Conservation (phyloP, 352 stramenopile species). For the Phytophthora kernoviae region DNA sequence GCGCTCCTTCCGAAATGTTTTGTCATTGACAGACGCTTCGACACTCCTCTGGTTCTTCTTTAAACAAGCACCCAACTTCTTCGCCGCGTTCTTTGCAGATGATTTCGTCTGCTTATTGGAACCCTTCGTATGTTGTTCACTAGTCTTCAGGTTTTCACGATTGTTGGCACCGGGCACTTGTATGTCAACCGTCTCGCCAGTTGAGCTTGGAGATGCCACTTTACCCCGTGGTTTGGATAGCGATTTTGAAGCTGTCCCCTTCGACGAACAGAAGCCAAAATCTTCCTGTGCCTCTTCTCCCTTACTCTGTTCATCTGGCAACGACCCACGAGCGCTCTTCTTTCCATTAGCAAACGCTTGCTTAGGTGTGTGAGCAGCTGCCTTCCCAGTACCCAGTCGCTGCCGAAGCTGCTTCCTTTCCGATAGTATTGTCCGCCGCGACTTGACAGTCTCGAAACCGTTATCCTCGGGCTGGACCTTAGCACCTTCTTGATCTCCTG, state of each 20-base stretch:
- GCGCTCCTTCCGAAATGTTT: no score
- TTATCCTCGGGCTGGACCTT: conserved; percentile 7
- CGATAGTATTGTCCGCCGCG: conserved; percentile 21
- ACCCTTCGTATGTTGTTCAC: no score
- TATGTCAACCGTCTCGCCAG: no score
- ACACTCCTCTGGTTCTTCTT: no score
- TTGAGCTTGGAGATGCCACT: background rate
- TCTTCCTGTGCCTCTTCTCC: conserved; percentile 22
- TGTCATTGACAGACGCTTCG: no score
- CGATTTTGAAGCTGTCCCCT: conserved; percentile 7
- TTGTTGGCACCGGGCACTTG: no score
- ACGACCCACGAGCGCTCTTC: conserved; percentile 1
- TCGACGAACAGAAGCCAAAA: background rate
- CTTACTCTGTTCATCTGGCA: conserved; percentile 21
- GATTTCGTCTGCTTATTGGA: no score
- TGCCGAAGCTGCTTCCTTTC: conserved; percentile 35
- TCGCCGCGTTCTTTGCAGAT: no score
- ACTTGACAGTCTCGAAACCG: conserved; percentile 37
- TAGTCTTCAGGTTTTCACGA: no score
- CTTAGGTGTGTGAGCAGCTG: conserved; percentile 8
- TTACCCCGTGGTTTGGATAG: conserved; percentile 11
- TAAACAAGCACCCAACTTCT: no score
- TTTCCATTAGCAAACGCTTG: conserved; percentile 2
- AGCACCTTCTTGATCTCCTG: conserved; percentile 8
- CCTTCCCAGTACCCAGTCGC: conserved; percentile 11